Base-by-base conservation (phyloP, 257 asterid genomes). In the Solanum paucissectum region DNA sequence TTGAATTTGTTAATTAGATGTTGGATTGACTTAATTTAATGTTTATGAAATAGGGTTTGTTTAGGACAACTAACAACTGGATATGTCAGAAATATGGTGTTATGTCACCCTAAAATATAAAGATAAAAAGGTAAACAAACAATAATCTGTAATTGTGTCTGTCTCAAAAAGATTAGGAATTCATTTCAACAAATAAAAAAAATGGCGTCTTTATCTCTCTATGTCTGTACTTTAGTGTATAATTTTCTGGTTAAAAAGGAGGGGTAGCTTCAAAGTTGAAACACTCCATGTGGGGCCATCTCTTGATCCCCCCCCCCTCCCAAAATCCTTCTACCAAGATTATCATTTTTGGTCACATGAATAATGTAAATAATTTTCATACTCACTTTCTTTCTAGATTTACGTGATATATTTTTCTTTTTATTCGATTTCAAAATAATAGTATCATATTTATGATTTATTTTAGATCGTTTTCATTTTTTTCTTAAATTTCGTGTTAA, bases 71-170 rank as follows among this genome's bases (percentile, higher is more conserved):
- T 3, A 12, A 60, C 71, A 13, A 38, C 36, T 33, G 46, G 20
- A 77, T 44, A 33, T 79, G 87, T 90, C 91, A 88, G 93, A 88
- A 68, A 60, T 69, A 86, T 89, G 79, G 86, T 74, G 83, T 44
- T 87, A 74, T 88, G 81, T 74, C 58, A 55, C 88, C 87, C 42
- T 72, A 49, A 86, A 69, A 84, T 83, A 52, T 85, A 37, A 75
- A 81, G 21, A 90, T 81, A 86, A 90, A 42, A 90, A 91, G 73
- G 69, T 89, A 87, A 89, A 94, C 89, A 92, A 93, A 74, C 76
- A 83, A 86, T 81, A 81, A 49, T 81, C 44, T 81, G 85, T 81
- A 49, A 81, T 42, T 20, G 2, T 20, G 84, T 79, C 84, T 40
- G 60, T 76, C 83, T 79, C 7, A 79, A 21, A 44, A 38, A 79